phyloP scores from a whole-genome alignment of 164 flowering plant species.

The Piper longum region DNA sequence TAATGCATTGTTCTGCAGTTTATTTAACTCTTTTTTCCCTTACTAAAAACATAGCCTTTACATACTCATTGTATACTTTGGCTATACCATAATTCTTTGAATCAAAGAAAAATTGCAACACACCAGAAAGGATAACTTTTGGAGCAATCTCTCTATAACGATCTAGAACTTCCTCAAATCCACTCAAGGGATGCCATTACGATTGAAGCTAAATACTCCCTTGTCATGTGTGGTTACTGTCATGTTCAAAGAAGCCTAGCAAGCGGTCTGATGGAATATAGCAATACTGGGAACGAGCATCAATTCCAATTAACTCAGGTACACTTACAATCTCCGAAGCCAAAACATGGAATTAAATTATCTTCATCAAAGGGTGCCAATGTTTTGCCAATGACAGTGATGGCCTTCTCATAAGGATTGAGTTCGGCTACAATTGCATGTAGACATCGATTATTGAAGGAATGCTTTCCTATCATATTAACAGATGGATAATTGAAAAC shows the following conservation, averaged over 20 bases:
- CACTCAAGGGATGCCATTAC: conserved; percentile 53
- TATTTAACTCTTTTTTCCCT: too few relatives aligned
- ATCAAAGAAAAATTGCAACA: conserved; percentile 1
- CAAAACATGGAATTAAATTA: conserved; percentile 70
- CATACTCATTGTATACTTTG: too few relatives aligned
- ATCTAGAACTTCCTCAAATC: conserved; percentile 67
- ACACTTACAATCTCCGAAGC: conserved; percentile 65
- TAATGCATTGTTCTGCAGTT: too few relatives aligned
- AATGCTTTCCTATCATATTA: conserved; percentile 34
- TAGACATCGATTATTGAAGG: conserved; percentile 47
- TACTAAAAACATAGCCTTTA: too few relatives aligned
- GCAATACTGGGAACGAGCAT: neutral
- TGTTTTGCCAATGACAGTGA: conserved; percentile 56
- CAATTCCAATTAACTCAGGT: neutral
- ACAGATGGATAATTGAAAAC: neutral
- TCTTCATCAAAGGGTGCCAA: conserved; percentile 84
- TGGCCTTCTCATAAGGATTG: conserved; percentile 79
- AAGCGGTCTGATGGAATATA: neutral
- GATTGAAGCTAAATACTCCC: conserved; percentile 62
- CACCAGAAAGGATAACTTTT: conserved; percentile 45
- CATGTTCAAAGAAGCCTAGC: neutral
- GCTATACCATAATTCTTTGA: neutral
- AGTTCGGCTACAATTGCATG: conserved; percentile 43
- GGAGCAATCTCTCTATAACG: conserved; percentile 48
- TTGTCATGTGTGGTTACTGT: conserved; percentile 67